phyloP scores from a whole-genome alignment of 192 early-diverging fungal genomes.

The Coemansia sp. region DNA sequence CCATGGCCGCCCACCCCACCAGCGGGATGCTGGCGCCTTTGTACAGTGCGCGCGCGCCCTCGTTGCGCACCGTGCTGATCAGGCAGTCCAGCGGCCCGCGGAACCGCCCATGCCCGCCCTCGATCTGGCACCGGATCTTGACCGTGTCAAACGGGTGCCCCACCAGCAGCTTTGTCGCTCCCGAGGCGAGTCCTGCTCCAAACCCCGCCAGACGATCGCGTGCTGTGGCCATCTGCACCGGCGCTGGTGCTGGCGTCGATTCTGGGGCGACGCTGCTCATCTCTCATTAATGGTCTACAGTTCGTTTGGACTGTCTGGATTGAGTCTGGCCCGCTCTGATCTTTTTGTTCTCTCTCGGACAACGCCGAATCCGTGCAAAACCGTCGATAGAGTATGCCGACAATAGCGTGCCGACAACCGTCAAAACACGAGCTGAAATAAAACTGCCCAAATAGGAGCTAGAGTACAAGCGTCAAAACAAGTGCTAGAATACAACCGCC shows the following conservation, averaged over 20 bases:
- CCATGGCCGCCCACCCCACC: slow-evolving; percentile 90
- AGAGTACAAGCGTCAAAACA: background rate
- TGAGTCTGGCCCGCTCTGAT: no score
- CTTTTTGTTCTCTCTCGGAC: no score
- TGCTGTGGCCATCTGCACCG: slow-evolving; percentile 37
- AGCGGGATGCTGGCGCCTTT: slow-evolving; percentile 92
- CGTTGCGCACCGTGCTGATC: slow-evolving; percentile 60
- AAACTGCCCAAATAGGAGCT: no score
- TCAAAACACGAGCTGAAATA: background rate
- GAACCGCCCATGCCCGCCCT: slow-evolving; percentile 66
- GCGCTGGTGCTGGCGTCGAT: background rate
- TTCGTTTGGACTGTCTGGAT: no score
- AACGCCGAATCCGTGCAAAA: no score
- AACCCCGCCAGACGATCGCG: slow-evolving; percentile 65
- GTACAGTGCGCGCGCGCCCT: slow-evolving; percentile 78
- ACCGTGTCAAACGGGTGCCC: slow-evolving; percentile 86
- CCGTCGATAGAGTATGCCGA: no score
- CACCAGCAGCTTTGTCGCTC: slow-evolving; percentile 74
- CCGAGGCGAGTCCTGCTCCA: slow-evolving; percentile 67
- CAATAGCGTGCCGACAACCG: background rate
- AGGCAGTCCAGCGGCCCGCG: slow-evolving; percentile 72
- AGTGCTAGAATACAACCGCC: background rate
- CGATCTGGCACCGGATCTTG: slow-evolving; percentile 78
- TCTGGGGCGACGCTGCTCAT: background rate
- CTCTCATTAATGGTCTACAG: no score